A percentile compares a stretch with the other conserved stretches of the same genome.
These are phyloP conservation scores for Salmacisia buchloeana DNA, from an alignment of 1,284 basidiomycete genomes.

Conservation along the genomic window DNA sequence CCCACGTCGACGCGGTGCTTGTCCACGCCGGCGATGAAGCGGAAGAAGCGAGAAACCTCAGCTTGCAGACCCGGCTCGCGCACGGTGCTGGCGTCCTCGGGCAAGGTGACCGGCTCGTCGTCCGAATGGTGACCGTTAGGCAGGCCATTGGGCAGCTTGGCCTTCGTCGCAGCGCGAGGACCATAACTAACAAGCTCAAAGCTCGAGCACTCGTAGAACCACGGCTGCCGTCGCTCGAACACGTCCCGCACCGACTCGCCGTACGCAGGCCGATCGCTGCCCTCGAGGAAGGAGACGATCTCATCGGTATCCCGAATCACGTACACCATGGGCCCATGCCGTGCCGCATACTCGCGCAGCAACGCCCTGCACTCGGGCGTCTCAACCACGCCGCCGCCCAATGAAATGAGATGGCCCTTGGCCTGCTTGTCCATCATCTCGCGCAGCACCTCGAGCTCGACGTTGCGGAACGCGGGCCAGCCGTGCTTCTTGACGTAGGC, in stretches of 20 bases:
- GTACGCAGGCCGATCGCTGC: conserved; percentile 68
- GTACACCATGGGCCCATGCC: conserved; percentile 65
- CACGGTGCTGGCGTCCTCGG: neutral
- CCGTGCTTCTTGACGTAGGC: conserved; percentile 71
- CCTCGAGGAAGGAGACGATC: conserved; percentile 72
- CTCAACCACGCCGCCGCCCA: conserved; percentile 96
- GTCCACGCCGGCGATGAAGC: conserved; percentile 71
- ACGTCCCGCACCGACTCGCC: conserved; percentile 75
- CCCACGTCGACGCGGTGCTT: conserved; percentile 64
- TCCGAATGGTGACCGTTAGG: too few species aligned
- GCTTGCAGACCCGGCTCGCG: neutral
- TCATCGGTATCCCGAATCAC: conserved; percentile 66
- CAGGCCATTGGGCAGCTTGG: too few species aligned
- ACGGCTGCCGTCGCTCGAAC: conserved; percentile 73
- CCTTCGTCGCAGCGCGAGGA: too few species aligned
- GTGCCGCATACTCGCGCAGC: conserved; percentile 64
- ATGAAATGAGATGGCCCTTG: conserved; percentile 58
- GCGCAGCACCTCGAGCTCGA: conserved; percentile 50
- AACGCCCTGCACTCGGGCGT: conserved; percentile 61
- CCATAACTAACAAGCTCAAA: conserved; percentile 75
- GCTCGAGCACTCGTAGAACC: conserved; percentile 78
- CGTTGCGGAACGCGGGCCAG: conserved; percentile 69
- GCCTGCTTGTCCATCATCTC: conserved; percentile 46
- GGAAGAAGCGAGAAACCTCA: conserved; percentile 68
- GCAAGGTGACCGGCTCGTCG: conserved; percentile 13